These are phyloP conservation scores for Aureobasidium zeae DNA, from an alignment of 2,329 filamentous ascomycete species.

Conservation along the genomic window DNA sequence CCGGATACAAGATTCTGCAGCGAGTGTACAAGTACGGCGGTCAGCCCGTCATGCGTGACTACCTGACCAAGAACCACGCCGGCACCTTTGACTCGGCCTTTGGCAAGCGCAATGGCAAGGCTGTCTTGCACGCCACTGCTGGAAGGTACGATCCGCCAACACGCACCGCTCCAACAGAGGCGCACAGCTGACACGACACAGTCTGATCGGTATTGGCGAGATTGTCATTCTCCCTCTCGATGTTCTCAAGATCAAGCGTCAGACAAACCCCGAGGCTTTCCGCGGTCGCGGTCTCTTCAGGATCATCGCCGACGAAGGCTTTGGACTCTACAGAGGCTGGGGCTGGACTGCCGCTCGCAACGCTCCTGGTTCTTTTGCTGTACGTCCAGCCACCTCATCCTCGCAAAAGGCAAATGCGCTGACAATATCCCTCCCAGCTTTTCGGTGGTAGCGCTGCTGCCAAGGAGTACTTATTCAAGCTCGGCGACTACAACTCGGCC, in stretches of 20 bases:
- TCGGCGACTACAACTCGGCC: constrained; percentile 91
- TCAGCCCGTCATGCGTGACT: constrained; percentile 90
- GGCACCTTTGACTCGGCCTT: constrained; percentile 79
- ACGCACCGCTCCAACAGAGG: background rate
- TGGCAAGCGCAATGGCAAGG: constrained; percentile 94
- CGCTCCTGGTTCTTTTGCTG: constrained; percentile 91
- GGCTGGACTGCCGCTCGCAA: constrained; percentile 97
- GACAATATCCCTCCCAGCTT: constrained; percentile 48
- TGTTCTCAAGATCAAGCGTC: constrained; percentile 98
- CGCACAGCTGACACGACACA: constrained; percentile 28
- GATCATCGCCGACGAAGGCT: constrained; percentile 89
- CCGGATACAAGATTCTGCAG: constrained; percentile 96
- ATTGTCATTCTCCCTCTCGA: constrained; percentile 91
- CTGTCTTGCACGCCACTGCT: constrained; percentile 93
- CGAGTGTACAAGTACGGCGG: constrained; percentile 97
- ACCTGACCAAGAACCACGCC: constrained; percentile 69
- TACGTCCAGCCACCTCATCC: constrained; percentile 40
- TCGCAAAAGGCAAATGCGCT: background rate
- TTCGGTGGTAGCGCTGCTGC: constrained; percentile 96
- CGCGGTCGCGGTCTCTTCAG: constrained; percentile 80
- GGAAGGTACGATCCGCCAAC: constrained; percentile 55
- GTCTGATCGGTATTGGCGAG: constrained; percentile 93
- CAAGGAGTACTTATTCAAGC: constrained; percentile 88
- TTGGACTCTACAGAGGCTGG: constrained; percentile 91
- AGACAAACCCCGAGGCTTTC: constrained; percentile 98